phyloP scores from a whole-genome alignment of 495 filamentous ascomycete genomes.

The Lentithecium fluviatile region DNA sequence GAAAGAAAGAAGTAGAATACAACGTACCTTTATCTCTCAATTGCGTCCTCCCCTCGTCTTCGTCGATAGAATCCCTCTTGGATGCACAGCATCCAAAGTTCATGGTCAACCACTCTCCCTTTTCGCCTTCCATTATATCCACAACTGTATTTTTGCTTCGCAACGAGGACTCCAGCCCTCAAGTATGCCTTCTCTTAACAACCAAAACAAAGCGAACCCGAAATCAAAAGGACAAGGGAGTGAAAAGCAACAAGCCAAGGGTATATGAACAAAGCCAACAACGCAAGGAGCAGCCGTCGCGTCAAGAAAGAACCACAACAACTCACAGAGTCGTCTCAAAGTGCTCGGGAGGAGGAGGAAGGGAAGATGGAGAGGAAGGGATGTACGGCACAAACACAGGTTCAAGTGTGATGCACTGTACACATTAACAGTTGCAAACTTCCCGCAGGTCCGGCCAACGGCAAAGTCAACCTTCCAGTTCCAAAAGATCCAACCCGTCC shows the following conservation, averaged over 20 bases:
- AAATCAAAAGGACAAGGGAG: no score
- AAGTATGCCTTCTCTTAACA: not conserved
- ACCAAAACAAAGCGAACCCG: not conserved
- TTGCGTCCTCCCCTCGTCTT: not conserved
- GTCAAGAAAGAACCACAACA: no score
- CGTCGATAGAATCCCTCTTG: not conserved
- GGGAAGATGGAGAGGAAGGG: no score
- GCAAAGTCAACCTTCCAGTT: not conserved
- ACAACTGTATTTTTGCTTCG: not conserved
- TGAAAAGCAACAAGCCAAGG: no score
- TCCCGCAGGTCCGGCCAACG: slow-evolving; percentile 1
- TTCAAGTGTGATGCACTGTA: no score
- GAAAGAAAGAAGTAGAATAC: not conserved
- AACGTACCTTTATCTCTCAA: not conserved
- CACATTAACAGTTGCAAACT: not conserved
- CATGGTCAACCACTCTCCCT: not conserved
- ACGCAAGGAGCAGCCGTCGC: no score
- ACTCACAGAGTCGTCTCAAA: no score
- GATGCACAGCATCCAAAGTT: not conserved
- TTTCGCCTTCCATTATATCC: not conserved
- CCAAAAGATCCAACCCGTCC: not conserved
- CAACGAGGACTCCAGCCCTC: not conserved
- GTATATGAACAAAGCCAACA: no score
- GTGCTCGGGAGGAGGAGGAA: no score
- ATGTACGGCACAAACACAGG: no score